Percentiles rank a stretch among this genome's conserved stretches.
Evolutionary conservation across 75 land plant species (phyloP).

Genomic region (Sequoia sempervirens): DNA sequence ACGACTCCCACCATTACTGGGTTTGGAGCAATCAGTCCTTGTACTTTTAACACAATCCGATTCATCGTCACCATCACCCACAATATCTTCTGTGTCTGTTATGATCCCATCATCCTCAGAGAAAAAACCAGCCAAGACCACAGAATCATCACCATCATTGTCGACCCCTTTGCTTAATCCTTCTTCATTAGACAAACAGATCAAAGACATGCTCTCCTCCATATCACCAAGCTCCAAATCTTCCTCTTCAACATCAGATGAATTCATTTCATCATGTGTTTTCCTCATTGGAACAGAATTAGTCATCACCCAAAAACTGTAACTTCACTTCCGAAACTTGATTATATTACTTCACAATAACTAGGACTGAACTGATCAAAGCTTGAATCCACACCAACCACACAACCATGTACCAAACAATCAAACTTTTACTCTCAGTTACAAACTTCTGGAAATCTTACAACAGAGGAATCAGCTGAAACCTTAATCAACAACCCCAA

Average conservation of each 20-base stretch:
- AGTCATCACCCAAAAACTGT: not conserved
- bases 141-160: not conserved
- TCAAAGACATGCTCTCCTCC: constrained; percentile 1
- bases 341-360: not conserved
- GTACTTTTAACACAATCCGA: not conserved
- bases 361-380: not conserved
- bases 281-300: constrained; percentile 4
- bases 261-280: constrained; percentile 6
- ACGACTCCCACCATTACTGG: not conserved
- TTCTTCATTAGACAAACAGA: not conserved
- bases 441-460: not conserved
- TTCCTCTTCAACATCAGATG: constrained; percentile 2
- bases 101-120: constrained; percentile 5
- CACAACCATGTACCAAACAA: not conserved
- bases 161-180: not conserved
- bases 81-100: constrained; percentile 3
- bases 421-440: not conserved
- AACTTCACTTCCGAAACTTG: not conserved
- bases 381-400: not conserved
- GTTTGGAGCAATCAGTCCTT: not conserved
- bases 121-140: constrained; percentile 2
- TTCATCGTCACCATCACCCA: not conserved
- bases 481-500: not conserved
- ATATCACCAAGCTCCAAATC: not conserved
- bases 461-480: not conserved